Evolutionary conservation across 2,329 filamentous ascomycete genomes (phyloP), one percentile per base, ranked within the genome.

Genomic region (Acrodontium crateriforme): DNA sequence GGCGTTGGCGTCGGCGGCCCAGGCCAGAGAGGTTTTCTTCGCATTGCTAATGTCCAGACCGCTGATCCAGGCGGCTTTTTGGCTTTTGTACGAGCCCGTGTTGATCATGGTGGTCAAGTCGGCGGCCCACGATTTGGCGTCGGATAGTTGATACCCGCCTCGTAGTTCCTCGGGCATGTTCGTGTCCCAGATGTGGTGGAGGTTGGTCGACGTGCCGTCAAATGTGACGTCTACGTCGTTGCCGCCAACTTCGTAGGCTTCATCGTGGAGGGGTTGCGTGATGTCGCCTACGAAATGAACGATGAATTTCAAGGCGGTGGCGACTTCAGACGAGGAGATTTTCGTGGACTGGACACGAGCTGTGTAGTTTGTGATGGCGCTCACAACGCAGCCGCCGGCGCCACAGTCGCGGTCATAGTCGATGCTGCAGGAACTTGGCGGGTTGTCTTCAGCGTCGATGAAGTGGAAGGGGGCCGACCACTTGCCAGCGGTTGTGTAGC

Each of bases 211-310:
- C 6, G 36, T 35, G 17, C 51, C 53, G 28, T 54, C 45, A 41
- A 61, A 64, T 1, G 52, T 58, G 11, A 62, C 57, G 25, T 56
- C 49, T 35, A 63, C 55, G 3, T 41, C 45, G 40, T 63, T 63
- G 18, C 58, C 60, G 25, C 60, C 60, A 5, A 56, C 36, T 5
- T 53, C 55, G 9, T 56, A 44, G 21, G 52, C 56, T 43, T 71
- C 65, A 9, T 63, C 61, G 40, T 71, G 68, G 26, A 91, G 58
- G 0, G 78, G 79, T 46, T 84, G 83, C 1, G 39, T 36, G 28
- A 49, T 46, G 48, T 92, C 83, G 31, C 81, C 69, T 8, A 89
- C 55, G 42, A 69, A 66, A 30, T 56, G 64, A 13, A 69, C 50
- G 29, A 69, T 46, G 49, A 63, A 68, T 31, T 58, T 56, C 12